phyloP scores from a whole-genome alignment of 2,329 filamentous ascomycete genomes.

The Nemania bipapillata region DNA sequence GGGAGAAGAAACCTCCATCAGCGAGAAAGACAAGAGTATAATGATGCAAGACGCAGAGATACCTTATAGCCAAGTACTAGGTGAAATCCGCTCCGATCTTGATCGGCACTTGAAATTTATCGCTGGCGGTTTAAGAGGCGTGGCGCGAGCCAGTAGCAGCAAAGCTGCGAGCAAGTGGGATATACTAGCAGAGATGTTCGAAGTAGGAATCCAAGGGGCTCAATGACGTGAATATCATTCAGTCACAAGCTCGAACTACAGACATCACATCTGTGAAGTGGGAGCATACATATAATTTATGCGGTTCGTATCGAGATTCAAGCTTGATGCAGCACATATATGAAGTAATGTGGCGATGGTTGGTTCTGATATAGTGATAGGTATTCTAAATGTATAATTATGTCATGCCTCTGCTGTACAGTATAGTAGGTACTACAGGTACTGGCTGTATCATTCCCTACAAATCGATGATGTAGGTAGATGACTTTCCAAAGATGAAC shows the following conservation, averaged over 20 bases:
- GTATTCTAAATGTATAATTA: background rate
- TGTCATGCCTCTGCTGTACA: background rate
- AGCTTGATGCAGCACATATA: background rate
- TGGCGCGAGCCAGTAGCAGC: conserved; percentile 78
- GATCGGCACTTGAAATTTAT: conserved; percentile 75
- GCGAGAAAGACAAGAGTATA: conserved; percentile 47
- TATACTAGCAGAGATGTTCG: conserved; percentile 81
- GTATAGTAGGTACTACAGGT: background rate
- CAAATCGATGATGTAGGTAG: background rate
- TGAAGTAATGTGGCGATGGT: background rate
- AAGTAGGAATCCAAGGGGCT: conserved; percentile 56
- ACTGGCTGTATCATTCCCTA: background rate
- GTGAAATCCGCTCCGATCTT: conserved; percentile 70
- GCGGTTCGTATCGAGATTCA: background rate
- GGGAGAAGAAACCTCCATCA: conserved; percentile 50
- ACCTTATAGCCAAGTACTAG: conserved; percentile 64
- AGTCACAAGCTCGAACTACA: background rate
- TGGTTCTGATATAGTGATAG: background rate
- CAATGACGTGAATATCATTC: conserved; percentile 23
- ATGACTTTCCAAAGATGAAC: background rate
- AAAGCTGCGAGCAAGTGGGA: conserved; percentile 74
- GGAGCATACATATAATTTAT: background rate
- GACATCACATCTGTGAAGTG: too few relatives aligned
- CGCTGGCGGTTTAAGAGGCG: conserved; percentile 75
- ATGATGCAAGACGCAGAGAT: conserved; percentile 53